phyloP scores from a whole-genome alignment of 176 grass and related monocot genomes.

The Cenchrus purpureus region DNA sequence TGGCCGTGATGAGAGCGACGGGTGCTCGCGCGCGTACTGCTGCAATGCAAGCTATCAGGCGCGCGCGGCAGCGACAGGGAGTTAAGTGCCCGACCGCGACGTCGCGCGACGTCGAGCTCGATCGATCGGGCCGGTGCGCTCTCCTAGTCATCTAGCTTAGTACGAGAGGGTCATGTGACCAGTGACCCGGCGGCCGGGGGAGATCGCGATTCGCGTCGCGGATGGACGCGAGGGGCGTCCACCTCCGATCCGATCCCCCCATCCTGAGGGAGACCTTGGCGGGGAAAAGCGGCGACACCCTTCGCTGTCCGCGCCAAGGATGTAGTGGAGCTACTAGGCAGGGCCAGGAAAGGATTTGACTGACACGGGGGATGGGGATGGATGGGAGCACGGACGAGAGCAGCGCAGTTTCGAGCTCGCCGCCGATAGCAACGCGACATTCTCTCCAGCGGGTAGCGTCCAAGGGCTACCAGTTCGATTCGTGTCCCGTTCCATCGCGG shows the following conservation, averaged over 20 bases:
- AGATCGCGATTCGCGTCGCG: too few relatives aligned
- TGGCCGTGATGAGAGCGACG: not conserved
- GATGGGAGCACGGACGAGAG: not conserved
- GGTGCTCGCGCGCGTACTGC: not conserved
- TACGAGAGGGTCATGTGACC: not conserved
- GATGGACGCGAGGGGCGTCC: too few relatives aligned
- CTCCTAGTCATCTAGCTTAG: too few relatives aligned
- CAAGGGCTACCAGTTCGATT: not conserved
- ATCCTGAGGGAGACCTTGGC: slow-evolving; percentile 18
- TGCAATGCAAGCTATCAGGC: not conserved
- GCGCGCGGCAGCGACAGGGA: not conserved
- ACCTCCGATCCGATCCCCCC: not conserved
- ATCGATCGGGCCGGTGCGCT: not conserved
- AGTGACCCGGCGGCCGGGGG: too few relatives aligned
- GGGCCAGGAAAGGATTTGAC: slow-evolving; percentile 1
- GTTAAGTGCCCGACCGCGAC: not conserved
- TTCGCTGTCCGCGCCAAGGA: slow-evolving; percentile 12
- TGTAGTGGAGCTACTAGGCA: not conserved
- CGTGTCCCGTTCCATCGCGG: not conserved
- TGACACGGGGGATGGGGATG: slow-evolving; percentile 8
- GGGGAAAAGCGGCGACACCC: slow-evolving; percentile 26
- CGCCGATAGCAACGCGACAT: slow-evolving; percentile 13
- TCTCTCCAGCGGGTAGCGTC: slow-evolving; percentile 1
- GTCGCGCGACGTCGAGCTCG: not conserved
- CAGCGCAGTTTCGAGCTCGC: not conserved